Percentiles rank a stretch among this genome's conserved stretches.
Conservation (phyloP, 225 moss, liverwort and hornwort species). For the Physcomitrellopsis africana region DNA sequence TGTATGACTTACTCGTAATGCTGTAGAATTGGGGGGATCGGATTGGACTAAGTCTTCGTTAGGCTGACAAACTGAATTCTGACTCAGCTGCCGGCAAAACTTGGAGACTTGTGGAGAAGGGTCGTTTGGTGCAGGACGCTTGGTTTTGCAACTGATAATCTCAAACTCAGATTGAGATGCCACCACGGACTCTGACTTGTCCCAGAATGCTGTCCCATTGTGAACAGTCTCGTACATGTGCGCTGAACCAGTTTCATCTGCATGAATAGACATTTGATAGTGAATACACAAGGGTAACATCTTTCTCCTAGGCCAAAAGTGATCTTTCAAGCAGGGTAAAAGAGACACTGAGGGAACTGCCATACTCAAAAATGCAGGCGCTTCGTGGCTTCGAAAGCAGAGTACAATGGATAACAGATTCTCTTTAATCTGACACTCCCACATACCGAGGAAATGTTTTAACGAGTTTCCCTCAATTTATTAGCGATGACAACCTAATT, state of each 20-base stretch:
- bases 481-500: too few relatives aligned
- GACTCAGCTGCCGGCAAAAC: slow-evolving; percentile 5
- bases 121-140: slow-evolving; percentile 25
- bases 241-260: slow-evolving; percentile 11
- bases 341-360: too few relatives aligned
- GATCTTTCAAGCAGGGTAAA: too few relatives aligned
- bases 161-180: background rate
- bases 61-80: background rate
- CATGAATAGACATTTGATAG: background rate
- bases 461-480: background rate
- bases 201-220: background rate
- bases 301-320: background rate
- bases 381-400: background rate
- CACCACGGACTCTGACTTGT: background rate
- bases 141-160: slow-evolving; percentile 19
- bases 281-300: background rate
- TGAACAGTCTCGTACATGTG: background rate
- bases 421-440: background rate
- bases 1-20: slow-evolving; percentile 13
- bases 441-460: background rate
- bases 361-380: too few relatives aligned
- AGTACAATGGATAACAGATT: background rate
- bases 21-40: background rate
- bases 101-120: slow-evolving; percentile 23
- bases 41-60: background rate